Percentiles rank a stretch among this genome's conserved stretches.
Evolutionary conservation across 1,139 yeast species (phyloP).

Genomic region (Blastobotrys elegans): DNA sequence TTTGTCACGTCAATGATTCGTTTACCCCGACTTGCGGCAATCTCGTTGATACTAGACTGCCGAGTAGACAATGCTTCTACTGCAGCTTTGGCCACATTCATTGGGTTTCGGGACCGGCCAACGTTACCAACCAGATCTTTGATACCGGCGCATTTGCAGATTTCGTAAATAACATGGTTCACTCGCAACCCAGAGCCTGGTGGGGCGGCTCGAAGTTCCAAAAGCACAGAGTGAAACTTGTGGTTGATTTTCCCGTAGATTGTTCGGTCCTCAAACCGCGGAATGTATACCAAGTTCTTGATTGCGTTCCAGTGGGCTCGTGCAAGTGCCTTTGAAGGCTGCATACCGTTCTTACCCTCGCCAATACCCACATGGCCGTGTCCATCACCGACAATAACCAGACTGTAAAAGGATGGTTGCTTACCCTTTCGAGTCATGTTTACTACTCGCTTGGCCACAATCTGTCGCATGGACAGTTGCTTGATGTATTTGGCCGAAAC

Average conservation of each 20-base stretch:
- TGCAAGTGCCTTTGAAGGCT: slow-evolving; percentile 67
- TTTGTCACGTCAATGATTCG: slow-evolving; percentile 89
- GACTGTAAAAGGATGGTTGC: slow-evolving; percentile 74
- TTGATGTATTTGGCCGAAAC: slow-evolving; percentile 61
- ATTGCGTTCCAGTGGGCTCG: slow-evolving; percentile 96
- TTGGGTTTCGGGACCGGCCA: slow-evolving; percentile 85
- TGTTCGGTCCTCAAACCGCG: slow-evolving; percentile 88
- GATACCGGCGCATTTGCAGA: slow-evolving; percentile 93
- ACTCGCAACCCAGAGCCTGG: slow-evolving; percentile 94
- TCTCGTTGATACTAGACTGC: slow-evolving; percentile 78
- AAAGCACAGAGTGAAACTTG: slow-evolving; percentile 82
- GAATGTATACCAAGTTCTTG: slow-evolving; percentile 74
- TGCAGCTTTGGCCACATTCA: slow-evolving; percentile 91
- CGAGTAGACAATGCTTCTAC: slow-evolving; percentile 73
- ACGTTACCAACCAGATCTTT: slow-evolving; percentile 90
- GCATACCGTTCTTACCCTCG: slow-evolving; percentile 85
- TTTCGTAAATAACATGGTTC: slow-evolving; percentile 83
- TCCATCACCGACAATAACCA: slow-evolving; percentile 89
- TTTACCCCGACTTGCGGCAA: slow-evolving; percentile 92
- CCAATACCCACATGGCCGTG: slow-evolving; percentile 95
- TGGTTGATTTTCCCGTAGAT: slow-evolving; percentile 78
- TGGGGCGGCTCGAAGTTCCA: slow-evolving; percentile 81
- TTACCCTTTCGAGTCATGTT: slow-evolving; percentile 95
- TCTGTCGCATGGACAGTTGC: slow-evolving; percentile 51
- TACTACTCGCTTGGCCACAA: slow-evolving; percentile 63